These are phyloP conservation scores for Skeletonema menzelii DNA, from an alignment of 108 stramenopile genomes.

Conservation along the genomic window DNA sequence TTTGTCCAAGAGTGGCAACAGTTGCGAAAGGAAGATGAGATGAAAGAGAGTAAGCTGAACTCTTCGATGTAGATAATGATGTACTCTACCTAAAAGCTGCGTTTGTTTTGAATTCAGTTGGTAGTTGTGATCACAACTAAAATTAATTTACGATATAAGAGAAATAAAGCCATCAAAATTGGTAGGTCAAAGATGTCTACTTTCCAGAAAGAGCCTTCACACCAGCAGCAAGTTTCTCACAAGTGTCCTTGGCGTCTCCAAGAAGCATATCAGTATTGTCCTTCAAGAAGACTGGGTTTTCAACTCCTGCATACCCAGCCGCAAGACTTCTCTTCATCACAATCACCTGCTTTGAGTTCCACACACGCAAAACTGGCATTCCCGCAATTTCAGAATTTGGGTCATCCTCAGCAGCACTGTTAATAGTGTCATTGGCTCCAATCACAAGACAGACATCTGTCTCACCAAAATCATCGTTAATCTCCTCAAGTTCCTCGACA, in stretches of 20 bases:
- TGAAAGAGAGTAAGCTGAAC: not conserved
- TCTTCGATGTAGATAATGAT: not conserved
- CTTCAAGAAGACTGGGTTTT: constrained; percentile 98
- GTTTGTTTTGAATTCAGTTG: too few species aligned
- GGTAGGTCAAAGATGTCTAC: not conserved
- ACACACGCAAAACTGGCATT: constrained; percentile 97
- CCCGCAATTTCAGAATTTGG: constrained; percentile 96
- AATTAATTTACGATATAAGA: not conserved
- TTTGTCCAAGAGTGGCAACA: constrained; percentile 38
- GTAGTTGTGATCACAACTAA: not conserved
- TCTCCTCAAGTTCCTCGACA: constrained; percentile 98
- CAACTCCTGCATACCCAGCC: constrained; percentile 98
- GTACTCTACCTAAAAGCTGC: too few species aligned
- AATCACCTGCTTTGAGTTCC: constrained; percentile 97
- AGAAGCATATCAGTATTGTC: constrained; percentile 98
- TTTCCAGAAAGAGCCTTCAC: constrained; percentile 57
- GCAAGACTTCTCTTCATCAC: constrained; percentile 99
- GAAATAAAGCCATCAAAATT: not conserved
- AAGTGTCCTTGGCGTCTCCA: constrained; percentile 94
- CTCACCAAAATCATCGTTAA: constrained; percentile 94
- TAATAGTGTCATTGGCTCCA: constrained; percentile 99
- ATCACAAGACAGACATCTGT: constrained; percentile 95
- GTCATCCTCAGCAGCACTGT: constrained; percentile 97
- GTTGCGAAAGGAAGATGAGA: constrained; percentile 35
- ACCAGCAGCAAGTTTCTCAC: constrained; percentile 84